A percentile compares a stretch with the other conserved stretches of the same genome.
Evolutionary conservation across 2,329 filamentous ascomycete genomes (phyloP).

Genomic region (Torrubiella hemipterigena): DNA sequence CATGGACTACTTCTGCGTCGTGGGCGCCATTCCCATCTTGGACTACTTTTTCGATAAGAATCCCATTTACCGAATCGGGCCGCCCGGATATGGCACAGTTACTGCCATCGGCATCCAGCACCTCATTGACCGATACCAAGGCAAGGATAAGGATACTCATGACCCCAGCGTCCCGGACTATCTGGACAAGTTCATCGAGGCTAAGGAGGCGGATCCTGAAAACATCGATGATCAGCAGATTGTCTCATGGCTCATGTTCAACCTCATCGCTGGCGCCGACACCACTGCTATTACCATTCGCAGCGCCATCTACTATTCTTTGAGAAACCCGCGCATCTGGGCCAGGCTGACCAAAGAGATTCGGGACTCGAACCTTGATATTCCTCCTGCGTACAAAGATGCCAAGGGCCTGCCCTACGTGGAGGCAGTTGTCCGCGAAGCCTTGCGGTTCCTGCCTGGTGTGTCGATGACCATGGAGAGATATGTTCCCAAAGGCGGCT

Average conservation of each 20-base stretch:
- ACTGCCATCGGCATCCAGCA: conserved; percentile 15
- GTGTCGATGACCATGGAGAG: conserved; percentile 31
- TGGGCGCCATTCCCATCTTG: conserved; percentile 18
- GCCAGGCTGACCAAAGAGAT: conserved; percentile 9
- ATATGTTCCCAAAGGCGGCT: conserved; percentile 25
- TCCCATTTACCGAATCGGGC: conserved; percentile 19
- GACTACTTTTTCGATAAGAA: conserved; percentile 27
- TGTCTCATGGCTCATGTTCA: conserved; percentile 21
- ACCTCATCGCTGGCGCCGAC: conserved; percentile 14
- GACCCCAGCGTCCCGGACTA: conserved; percentile 19
- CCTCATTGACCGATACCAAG: conserved; percentile 15
- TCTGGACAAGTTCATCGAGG: conserved; percentile 24
- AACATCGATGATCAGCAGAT: conserved; percentile 21
- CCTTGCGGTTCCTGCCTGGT: conserved; percentile 30
- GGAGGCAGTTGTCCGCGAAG: conserved; percentile 33
- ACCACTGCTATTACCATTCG: conserved; percentile 13
- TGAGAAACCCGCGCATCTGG: conserved; percentile 11
- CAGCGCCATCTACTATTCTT: conserved; percentile 11
- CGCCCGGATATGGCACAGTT: conserved; percentile 17
- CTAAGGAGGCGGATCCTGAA: conserved; percentile 29
- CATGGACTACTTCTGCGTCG: conserved; percentile 18
- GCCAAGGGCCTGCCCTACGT: conserved; percentile 18
- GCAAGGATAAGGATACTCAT: conserved; percentile 14
- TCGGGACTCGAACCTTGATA: conserved; percentile 4
- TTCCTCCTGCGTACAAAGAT: conserved; percentile 8